Conservation (phyloP, 345 rosid species). For the Rhodamnia argentea region DNA sequence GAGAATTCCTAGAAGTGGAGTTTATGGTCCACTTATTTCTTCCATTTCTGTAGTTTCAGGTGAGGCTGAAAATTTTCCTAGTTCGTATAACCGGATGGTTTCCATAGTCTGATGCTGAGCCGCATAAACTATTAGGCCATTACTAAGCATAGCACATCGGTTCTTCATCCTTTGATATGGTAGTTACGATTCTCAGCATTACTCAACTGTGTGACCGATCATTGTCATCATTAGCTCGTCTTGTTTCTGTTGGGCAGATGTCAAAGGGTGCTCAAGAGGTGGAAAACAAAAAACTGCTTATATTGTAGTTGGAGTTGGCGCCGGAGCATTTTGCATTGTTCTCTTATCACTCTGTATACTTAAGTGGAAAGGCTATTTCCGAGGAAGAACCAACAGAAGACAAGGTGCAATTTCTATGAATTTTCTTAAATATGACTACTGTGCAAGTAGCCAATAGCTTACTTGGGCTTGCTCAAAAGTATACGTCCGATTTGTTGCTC, state of each 20-base stretch:
- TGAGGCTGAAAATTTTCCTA: not conserved
- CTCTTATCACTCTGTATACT: slow-evolving; percentile 11
- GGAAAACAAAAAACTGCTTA: slow-evolving; percentile 3
- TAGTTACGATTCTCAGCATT: not conserved
- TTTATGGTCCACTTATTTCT: slow-evolving; percentile 35
- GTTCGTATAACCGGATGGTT: not conserved
- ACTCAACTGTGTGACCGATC: not conserved
- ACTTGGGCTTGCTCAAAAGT: not conserved
- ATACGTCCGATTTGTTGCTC: not conserved
- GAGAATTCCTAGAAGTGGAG: slow-evolving; percentile 14
- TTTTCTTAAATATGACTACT: not conserved
- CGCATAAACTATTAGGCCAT: not conserved
- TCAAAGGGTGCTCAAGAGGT: slow-evolving; percentile 5
- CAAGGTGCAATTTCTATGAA: slow-evolving; percentile 7
- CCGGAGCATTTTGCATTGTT: slow-evolving; percentile 10
- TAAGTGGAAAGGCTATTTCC: slow-evolving; percentile 21
- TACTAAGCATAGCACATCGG: not conserved
- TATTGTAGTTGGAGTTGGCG: slow-evolving; percentile 15
- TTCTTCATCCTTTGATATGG: not conserved
- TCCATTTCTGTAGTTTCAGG: slow-evolving; percentile 31
- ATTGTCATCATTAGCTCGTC: not conserved
- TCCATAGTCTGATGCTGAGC: not conserved
- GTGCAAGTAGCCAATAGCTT: not conserved
- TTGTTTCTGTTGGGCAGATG: slow-evolving; percentile 14
- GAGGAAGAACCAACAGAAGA: not conserved